phyloP scores from a whole-genome alignment of 116 monocot species.

The Trichopus zeylanicus region DNA sequence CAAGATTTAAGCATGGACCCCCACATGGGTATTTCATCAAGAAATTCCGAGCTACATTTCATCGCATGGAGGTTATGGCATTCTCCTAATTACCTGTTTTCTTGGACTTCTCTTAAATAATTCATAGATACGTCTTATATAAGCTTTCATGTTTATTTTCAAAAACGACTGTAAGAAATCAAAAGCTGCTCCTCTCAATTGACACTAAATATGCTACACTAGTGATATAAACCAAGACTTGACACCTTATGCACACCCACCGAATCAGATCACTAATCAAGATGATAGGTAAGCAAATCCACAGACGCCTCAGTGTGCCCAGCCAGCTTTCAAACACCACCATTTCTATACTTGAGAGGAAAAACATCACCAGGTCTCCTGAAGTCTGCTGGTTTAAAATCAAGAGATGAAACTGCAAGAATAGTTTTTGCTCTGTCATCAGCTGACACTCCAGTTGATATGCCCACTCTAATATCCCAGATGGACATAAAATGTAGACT shows the following conservation, averaged over 20 bases:
- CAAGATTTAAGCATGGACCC: too few species aligned
- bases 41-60: too few species aligned
- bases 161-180: too few species aligned
- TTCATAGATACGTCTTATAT: too few species aligned
- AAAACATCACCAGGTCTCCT: conserved; percentile 81
- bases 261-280: conserved; percentile 76
- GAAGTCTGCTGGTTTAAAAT: conserved; percentile 64
- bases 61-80: too few species aligned
- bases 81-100: too few species aligned
- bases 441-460: conserved; percentile 70
- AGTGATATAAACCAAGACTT: background rate
- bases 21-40: too few species aligned
- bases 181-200: too few species aligned
- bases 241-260: conserved; percentile 20
- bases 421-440: conserved; percentile 72
- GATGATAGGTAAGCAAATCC: conserved; percentile 70
- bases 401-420: conserved; percentile 45
- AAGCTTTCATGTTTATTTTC: too few species aligned
- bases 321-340: conserved; percentile 74
- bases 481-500: background rate
- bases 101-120: too few species aligned
- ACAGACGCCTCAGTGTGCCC: conserved; percentile 86
- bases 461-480: conserved; percentile 67
- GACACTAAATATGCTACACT: too few species aligned
- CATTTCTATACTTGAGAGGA: conserved; percentile 69